A percentile compares a stretch with the other conserved stretches of the same genome.
phyloP scores from a whole-genome alignment of 202 grass and related monocot genomes.

The Digitaria exilis region DNA sequence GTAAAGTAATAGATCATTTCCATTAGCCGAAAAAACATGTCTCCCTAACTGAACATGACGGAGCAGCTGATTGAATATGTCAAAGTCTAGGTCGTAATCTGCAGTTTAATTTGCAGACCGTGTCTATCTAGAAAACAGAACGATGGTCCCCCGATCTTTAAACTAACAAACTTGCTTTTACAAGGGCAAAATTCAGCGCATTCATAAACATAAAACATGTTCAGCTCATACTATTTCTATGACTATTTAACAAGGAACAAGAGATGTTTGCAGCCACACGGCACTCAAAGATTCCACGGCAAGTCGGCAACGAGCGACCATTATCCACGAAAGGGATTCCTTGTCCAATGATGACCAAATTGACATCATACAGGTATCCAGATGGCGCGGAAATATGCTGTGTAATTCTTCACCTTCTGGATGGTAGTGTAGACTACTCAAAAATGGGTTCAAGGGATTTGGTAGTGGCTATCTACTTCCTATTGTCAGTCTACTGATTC shows the following conservation, averaged over 20 bases:
- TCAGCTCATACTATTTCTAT: neutral
- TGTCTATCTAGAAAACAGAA: neutral
- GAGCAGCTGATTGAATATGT: neutral
- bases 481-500: conserved; percentile 1
- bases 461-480: neutral
- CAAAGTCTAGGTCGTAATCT: neutral
- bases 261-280: neutral
- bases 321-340: neutral
- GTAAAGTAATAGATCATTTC: neutral
- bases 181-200: neutral
- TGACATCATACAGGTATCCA: neutral
- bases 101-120: neutral
- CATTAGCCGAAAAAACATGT: neutral
- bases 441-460: neutral
- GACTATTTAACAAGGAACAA: neutral
- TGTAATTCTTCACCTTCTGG: neutral
- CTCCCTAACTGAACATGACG: neutral
- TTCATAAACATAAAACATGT: neutral
- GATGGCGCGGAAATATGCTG: neutral
- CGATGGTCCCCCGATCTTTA: neutral
- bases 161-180: neutral
- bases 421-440: neutral
- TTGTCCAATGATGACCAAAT: neutral
- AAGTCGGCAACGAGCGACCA: neutral
- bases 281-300: neutral